Evolutionary conservation across 2,329 filamentous ascomycete genomes (phyloP), one percentile per base, ranked within the genome.

Genomic region (Neonectria punicea): DNA sequence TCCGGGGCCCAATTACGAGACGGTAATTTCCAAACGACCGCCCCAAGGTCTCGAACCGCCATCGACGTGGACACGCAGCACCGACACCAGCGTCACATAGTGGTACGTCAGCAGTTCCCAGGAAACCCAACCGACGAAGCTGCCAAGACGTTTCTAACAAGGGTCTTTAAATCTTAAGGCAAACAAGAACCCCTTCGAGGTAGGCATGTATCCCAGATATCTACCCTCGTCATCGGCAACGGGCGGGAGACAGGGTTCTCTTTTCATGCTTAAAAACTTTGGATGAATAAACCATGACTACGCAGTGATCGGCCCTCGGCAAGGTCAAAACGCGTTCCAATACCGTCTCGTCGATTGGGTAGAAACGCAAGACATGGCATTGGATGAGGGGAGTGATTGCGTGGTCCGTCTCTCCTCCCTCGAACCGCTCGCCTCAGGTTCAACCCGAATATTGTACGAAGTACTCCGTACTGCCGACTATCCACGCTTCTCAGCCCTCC

Each of bases 1-100:
- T 63, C 61, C 44, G 51, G 30, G 5, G 16, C 18, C 63, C 63
- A 66, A 66, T 66, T 54, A 66, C 36, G 60, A 20, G 22, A 7
- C 18, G 36, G 43, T 30, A 63, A 59, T 63, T 66, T 55, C 49
- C 50, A 63, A 63, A 43, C 25, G 18, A 50, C 25, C 5, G 5
- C 25, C 55, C 55, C 28, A 54, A n/a, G 28, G 55, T 10, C 30
- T 11, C 6, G 30, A 3, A 25, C 25, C 25, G 2, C 25, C 25
- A 25, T 25, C 25, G 25, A 25, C 25, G 25, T 25, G 25, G 25
- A 25, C 25, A 25, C 5, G 25, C 25, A 25, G 25, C 25, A 22
- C 22, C 22, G 22, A 22, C 22, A 22, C 3, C 22, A 22, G 22
- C 22, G 2, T 22, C 22, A 22, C 22, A 22, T 22, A 34, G 16